Evolutionary conservation across 148 eudicot species (phyloP).

Genomic region (Beta vulgaris): DNA sequence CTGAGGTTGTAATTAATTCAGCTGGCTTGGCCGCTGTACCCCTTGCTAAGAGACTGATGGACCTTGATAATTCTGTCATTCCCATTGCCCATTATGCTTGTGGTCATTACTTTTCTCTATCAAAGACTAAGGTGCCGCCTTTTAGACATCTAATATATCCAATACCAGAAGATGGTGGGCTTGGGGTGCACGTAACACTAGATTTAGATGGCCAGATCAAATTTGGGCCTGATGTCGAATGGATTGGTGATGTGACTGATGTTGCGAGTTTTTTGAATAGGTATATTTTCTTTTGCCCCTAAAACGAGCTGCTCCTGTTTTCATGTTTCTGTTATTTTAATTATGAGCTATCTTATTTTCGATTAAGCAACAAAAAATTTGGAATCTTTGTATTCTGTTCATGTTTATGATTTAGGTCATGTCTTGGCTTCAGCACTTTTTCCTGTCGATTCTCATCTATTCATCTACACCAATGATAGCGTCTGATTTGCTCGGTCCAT

Average conservation of each 20-base stretch:
- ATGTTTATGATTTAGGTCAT: background rate
- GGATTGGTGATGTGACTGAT: slow-evolving; percentile 67
- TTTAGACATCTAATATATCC: slow-evolving; percentile 87
- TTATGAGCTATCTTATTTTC: background rate
- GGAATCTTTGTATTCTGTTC: background rate
- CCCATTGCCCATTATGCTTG: slow-evolving; percentile 70
- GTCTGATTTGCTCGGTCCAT: background rate
- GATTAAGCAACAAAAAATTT: background rate
- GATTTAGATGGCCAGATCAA: slow-evolving; percentile 82
- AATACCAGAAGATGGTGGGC: slow-evolving; percentile 92
- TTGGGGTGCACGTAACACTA: slow-evolving; percentile 92
- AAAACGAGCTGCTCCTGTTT: background rate
- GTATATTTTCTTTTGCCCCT: slow-evolving; percentile 39
- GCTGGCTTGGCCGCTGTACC: slow-evolving; percentile 73
- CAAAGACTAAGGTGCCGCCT: slow-evolving; percentile 54
- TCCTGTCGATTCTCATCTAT: background rate
- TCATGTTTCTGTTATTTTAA: background rate
- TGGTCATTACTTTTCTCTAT: slow-evolving; percentile 79
- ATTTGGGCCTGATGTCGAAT: slow-evolving; percentile 96
- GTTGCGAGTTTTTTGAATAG: slow-evolving; percentile 60
- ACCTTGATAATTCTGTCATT: slow-evolving; percentile 37
- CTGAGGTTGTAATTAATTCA: slow-evolving; percentile 71
- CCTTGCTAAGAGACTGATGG: slow-evolving; percentile 63
- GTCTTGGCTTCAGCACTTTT: background rate
- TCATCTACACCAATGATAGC: background rate